A percentile compares a stretch with the other conserved stretches of the same genome.
These are phyloP conservation scores for Barnettozyma botsteinii DNA, from an alignment of 805 yeast species.

Conservation along the genomic window DNA sequence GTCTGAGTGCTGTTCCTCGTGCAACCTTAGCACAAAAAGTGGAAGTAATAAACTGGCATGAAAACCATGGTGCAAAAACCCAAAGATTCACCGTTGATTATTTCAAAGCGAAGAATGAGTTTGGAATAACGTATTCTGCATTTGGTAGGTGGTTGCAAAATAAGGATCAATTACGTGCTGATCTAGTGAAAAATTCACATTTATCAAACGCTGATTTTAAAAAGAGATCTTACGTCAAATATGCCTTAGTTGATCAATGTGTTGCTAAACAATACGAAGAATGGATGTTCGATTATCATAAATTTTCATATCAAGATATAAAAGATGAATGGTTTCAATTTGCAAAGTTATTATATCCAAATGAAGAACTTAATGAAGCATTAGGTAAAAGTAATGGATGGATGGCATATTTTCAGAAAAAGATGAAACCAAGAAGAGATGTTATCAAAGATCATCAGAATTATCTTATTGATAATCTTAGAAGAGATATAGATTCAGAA, in stretches of 20 bases:
- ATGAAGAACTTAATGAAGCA: not conserved
- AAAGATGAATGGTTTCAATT: slow-evolving; percentile 25
- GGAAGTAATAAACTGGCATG: slow-evolving; percentile 32
- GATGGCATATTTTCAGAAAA: slow-evolving; percentile 35
- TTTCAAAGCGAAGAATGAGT: slow-evolving; percentile 27
- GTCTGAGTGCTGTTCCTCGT: slow-evolving; percentile 23
- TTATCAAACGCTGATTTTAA: slow-evolving; percentile 14
- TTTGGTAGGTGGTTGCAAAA: slow-evolving; percentile 35
- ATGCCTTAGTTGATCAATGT: slow-evolving; percentile 32
- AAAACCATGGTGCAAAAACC: slow-evolving; percentile 26
- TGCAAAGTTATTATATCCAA: slow-evolving; percentile 18
- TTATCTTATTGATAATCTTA: not conserved
- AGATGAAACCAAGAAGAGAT: slow-evolving; percentile 25
- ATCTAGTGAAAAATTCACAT: slow-evolving; percentile 2
- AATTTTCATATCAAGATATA: slow-evolving; percentile 27
- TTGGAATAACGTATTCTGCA: slow-evolving; percentile 34
- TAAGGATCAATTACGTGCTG: slow-evolving; percentile 24
- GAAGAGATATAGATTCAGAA: slow-evolving; percentile 6
- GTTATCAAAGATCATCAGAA: slow-evolving; percentile 25
- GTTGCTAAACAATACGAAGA: slow-evolving; percentile 34
- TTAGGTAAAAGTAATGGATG: slow-evolving; percentile 34
- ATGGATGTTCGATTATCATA: slow-evolving; percentile 25
- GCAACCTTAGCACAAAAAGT: slow-evolving; percentile 35
- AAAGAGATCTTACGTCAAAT: slow-evolving; percentile 25
- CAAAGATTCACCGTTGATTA: slow-evolving; percentile 32